These are phyloP conservation scores for Carex littledalei DNA, from an alignment of 176 grass and related monocot species.

Conservation along the genomic window DNA sequence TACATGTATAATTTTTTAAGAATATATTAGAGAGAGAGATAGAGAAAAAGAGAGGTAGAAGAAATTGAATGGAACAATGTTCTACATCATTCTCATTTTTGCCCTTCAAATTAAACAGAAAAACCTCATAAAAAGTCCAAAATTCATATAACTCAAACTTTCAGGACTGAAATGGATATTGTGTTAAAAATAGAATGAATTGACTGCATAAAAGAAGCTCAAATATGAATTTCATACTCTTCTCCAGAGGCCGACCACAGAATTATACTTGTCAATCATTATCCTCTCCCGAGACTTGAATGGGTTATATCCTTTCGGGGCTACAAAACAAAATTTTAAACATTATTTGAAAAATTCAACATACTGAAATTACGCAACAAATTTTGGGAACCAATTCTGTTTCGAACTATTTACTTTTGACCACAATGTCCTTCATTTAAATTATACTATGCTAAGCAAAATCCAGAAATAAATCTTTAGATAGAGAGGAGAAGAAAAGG, in stretches of 20 bases:
- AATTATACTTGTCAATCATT: slow-evolving; percentile 91
- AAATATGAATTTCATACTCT: slow-evolving; percentile 43
- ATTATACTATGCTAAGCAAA: slow-evolving; percentile 18
- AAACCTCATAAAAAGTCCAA: neutral
- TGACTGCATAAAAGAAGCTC: slow-evolving; percentile 1
- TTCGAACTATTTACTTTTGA: neutral
- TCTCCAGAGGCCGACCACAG: slow-evolving; percentile 81
- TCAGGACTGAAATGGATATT: neutral
- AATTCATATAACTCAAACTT: neutral
- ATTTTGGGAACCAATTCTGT: neutral
- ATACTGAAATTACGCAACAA: neutral
- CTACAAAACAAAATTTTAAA: slow-evolving; percentile 33
- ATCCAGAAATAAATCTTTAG: neutral
- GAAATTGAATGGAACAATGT: neutral
- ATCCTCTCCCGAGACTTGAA: slow-evolving; percentile 64
- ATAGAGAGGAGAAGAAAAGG: slow-evolving; percentile 12
- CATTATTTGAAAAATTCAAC: slow-evolving; percentile 8
- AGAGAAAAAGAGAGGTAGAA: neutral
- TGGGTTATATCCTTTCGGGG: slow-evolving; percentile 56
- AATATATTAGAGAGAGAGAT: neutral
- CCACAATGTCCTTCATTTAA: neutral
- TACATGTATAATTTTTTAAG: slow-evolving; percentile 27
- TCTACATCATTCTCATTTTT: neutral
- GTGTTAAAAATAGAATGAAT: neutral
- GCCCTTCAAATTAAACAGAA: neutral